Percentiles rank a stretch among this genome's conserved stretches.
Conservation (phyloP, 2,329 filamentous ascomycete genomes). For the Pseudogymnoascus sp. region DNA sequence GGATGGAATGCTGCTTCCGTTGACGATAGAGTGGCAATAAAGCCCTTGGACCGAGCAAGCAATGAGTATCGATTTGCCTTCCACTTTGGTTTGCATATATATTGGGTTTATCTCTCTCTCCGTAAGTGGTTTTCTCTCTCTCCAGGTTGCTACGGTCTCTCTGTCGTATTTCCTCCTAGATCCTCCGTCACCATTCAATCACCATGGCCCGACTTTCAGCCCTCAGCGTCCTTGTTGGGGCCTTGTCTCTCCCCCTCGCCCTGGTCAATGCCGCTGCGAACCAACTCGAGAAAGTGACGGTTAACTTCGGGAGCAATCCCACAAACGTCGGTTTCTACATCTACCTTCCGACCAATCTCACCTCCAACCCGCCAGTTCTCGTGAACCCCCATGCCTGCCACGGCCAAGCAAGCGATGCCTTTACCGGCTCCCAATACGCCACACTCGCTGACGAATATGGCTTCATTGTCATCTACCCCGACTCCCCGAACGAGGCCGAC, state of each 20-base stretch:
- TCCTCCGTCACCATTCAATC: neutral
- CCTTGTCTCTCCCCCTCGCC: neutral
- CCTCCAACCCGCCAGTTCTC: slow-evolving; percentile 43
- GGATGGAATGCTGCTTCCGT: neutral
- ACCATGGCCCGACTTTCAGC: slow-evolving; percentile 1
- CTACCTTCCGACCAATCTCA: slow-evolving; percentile 41
- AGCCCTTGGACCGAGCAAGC: neutral
- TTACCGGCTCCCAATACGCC: slow-evolving; percentile 45
- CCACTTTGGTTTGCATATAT: neutral
- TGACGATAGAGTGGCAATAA: neutral
- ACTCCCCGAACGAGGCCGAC: slow-evolving; percentile 42
- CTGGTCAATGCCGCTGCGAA: slow-evolving; percentile 16
- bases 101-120: neutral
- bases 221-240: neutral
- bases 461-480: slow-evolving; percentile 53
- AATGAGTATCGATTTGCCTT: neutral
- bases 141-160: neutral
- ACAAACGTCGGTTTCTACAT: slow-evolving; percentile 44
- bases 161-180: neutral
- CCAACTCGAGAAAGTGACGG: slow-evolving; percentile 29
- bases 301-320: slow-evolving; percentile 39
- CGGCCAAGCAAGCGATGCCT: slow-evolving; percentile 45
- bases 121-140: neutral
- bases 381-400: slow-evolving; percentile 49
- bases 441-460: slow-evolving; percentile 45